Base-by-base conservation (phyloP, 2,329 filamentous ascomycete species). In the Aspergillus fischeri region DNA sequence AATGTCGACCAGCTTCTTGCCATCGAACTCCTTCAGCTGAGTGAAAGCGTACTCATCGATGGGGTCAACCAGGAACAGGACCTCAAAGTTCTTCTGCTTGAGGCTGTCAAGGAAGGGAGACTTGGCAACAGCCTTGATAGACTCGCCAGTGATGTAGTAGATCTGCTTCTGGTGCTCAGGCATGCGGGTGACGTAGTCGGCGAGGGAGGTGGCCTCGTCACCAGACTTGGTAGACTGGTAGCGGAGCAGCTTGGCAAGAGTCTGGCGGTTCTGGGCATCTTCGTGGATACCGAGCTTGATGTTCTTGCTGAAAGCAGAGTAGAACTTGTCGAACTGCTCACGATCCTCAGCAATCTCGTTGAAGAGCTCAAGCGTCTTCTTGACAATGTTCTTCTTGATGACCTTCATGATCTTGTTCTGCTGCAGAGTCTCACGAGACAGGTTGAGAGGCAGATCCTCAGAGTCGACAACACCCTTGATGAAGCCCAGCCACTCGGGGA, bases 351-450 rank as follows among this genome's bases (percentile, higher is more conserved):
- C 88, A 65, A 99, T 99, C 85, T 99, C 94, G 73, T 87, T 86
- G 89, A 99, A 99, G 78, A 99, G 91, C 86, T 99, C 94, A 67
- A 99, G 91, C 66, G 91, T 91, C 91, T 99, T 99, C 92, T 97
- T 99, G 86, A 99, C 92, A 67, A 99, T 96, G 89, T 99, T 99
- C 92, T 99, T 99, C 88, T 95, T 96, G 87, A 97, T 97, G 80
- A 97, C 94, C 90, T 97, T 97, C 94, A 97, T 97, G 86, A 99
- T 99, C 92, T 97, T 97, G 90, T 97, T 99, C 86, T 97, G 94
- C 83, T 99, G 94, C 52, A 99, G 91, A 58, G 93, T 97, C 88
- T 99, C 94, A 89, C 94, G 94, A 75, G 94, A 97, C 83, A 99
- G 81, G 88, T 99, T 99, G 79, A 99, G 90, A 70, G 94, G 94